Base-by-base conservation (phyloP, 177 flowering plant species). In the Tripterygium wilfordii region DNA sequence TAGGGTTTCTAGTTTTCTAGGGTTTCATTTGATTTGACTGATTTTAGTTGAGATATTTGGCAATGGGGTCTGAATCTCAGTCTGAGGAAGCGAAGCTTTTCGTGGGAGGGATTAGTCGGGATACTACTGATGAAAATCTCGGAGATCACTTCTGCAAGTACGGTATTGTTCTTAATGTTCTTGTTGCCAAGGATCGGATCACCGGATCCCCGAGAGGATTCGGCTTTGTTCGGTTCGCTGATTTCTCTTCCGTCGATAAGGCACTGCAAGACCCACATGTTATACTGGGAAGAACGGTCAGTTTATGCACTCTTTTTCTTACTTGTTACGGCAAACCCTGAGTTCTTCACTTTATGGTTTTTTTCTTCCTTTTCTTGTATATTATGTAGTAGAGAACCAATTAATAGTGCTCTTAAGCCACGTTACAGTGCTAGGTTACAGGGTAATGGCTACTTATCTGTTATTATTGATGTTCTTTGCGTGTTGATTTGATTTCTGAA, bases 91-190 rank as follows among this genome's bases (percentile, higher is more conserved):
- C 49, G 7, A 85, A 82, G 68, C 37, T 85, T 16, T 85, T 76
- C 47, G 73, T 82, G 12, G 87, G 89, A 1, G 87, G 87, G 2
- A 67, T 85, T 15, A 63, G 87, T 4, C 54, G 80, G 65, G 80
- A 65, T 41, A 78, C 83, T 0, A 68, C 19, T 17, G 87, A 82
- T 25, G 75, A 68, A 0, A 27, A 43, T 1, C 61, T 85, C 13
- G 60, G 23, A 17, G 68, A 69, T 10, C 77, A 85, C 57, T 85
- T 85, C 58, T 16, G 17, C 31, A 59, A 62, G 59, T 85, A 76
- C 51, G 95, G 95, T 10, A 41, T 42, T 8, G 85, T 85, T 26
- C 52, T 48, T 37, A 58, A 56, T 13, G 41, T 73, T 10, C 58
- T 54, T 1, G 61, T 85, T 12, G 66, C 67, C 39, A 69, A 54